These are phyloP conservation scores for Neonectria punicea DNA, from an alignment of 2,329 filamentous ascomycete genomes.

Conservation along the genomic window DNA sequence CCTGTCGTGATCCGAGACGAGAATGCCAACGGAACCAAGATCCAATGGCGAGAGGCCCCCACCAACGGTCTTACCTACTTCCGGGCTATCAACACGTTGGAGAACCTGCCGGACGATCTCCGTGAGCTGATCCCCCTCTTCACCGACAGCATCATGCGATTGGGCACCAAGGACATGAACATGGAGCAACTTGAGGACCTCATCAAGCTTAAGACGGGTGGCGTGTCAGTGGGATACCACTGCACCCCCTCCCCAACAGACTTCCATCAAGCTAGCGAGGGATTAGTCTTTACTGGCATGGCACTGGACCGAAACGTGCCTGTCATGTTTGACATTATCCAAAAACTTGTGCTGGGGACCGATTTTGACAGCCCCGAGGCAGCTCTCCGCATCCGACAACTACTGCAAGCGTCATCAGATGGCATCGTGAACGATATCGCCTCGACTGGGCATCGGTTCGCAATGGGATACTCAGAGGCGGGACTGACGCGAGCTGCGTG, in stretches of 20 bases:
- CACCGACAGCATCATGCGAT: slow-evolving; percentile 89
- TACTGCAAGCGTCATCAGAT: slow-evolving; percentile 87
- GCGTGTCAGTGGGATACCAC: slow-evolving; percentile 86
- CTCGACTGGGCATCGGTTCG: slow-evolving; percentile 88
- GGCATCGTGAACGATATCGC: slow-evolving; percentile 93
- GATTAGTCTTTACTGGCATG: slow-evolving; percentile 85
- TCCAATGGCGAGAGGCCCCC: slow-evolving; percentile 91
- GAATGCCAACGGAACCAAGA: slow-evolving; percentile 70
- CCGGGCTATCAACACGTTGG: slow-evolving; percentile 83
- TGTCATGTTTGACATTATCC: slow-evolving; percentile 88
- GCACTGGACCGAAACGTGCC: slow-evolving; percentile 90
- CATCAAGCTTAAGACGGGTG: slow-evolving; percentile 96
- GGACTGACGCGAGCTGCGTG: slow-evolving; percentile 77
- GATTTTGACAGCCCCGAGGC: slow-evolving; percentile 89
- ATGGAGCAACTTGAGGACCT: slow-evolving; percentile 97
- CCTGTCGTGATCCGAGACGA: slow-evolving; percentile 69
- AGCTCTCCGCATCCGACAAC: slow-evolving; percentile 82
- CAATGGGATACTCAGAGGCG: slow-evolving; percentile 84
- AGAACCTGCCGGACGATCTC: slow-evolving; percentile 84
- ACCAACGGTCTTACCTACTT: slow-evolving; percentile 98
- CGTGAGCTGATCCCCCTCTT: slow-evolving; percentile 89
- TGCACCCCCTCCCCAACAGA: slow-evolving; percentile 81
- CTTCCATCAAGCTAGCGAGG: slow-evolving; percentile 78
- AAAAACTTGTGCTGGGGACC: slow-evolving; percentile 84
- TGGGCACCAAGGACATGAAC: slow-evolving; percentile 86